These are phyloP conservation scores for Fomes fomentarius DNA, from an alignment of 1,284 basidiomycete genomes.

Conservation along the genomic window DNA sequence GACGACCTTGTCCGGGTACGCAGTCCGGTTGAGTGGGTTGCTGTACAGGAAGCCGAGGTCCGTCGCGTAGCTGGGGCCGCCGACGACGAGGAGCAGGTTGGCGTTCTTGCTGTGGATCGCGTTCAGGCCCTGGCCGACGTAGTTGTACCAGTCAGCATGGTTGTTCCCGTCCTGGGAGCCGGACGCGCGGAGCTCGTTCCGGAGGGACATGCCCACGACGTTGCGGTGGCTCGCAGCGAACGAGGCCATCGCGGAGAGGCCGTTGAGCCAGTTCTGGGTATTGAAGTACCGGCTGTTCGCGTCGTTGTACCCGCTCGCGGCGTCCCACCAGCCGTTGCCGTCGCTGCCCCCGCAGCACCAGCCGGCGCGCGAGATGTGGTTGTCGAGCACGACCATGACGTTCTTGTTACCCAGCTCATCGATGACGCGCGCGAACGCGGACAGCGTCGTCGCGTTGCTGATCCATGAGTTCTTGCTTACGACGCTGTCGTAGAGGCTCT, in stretches of 20 bases:
- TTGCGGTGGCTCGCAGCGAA: neutral
- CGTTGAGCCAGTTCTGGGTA: neutral
- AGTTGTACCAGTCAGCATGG: neutral
- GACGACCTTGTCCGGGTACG: neutral
- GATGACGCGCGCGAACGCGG: neutral
- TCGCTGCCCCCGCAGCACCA: neutral
- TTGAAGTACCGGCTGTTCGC: neutral
- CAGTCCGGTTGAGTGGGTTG: neutral
- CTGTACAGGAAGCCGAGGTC: neutral
- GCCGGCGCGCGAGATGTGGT: neutral
- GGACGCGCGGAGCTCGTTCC: neutral
- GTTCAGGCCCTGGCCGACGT: neutral
- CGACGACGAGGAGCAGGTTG: neutral
- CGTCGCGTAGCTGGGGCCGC: neutral
- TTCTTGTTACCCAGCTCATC: neutral
- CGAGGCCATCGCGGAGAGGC: neutral
- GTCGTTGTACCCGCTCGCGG: neutral
- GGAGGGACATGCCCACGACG: neutral
- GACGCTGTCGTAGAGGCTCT: neutral
- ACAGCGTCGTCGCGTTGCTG: neutral
- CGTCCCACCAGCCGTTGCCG: neutral
- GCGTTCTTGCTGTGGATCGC: neutral
- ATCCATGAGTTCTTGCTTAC: neutral
- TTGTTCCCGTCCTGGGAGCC: neutral
- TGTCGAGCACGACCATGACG: neutral